phyloP scores from a whole-genome alignment of 2,329 filamentous ascomycete species.

The Juglanconis oblonga region DNA sequence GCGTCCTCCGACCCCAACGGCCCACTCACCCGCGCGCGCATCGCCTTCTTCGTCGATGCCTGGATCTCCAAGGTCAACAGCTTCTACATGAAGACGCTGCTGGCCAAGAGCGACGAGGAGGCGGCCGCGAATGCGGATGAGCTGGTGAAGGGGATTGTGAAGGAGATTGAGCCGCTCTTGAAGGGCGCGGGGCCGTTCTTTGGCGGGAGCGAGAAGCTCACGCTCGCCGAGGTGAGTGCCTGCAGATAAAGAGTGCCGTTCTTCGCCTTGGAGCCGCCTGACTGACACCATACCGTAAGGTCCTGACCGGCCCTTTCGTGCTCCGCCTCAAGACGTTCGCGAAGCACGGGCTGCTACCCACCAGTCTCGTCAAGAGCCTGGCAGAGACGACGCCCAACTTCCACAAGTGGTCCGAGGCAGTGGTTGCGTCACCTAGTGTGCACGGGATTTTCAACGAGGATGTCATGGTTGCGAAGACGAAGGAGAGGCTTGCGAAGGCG shows the following conservation, averaged over 20 bases:
- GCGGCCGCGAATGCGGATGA: constrained; percentile 45
- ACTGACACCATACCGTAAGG: constrained; percentile 17
- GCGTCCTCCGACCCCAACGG: constrained; percentile 47
- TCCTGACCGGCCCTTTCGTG: constrained; percentile 24
- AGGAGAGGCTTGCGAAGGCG: constrained; percentile 33
- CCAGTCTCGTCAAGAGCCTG: constrained; percentile 43
- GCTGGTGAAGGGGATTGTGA: constrained; percentile 55
- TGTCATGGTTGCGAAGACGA: constrained; percentile 37
- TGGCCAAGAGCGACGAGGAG: constrained; percentile 47
- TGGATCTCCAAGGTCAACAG: constrained; percentile 61
- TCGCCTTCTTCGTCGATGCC: constrained; percentile 71
- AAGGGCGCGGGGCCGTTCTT: constrained; percentile 57
- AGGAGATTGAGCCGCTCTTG: constrained; percentile 73
- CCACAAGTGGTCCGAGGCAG: constrained; percentile 62
- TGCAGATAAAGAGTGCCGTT: not conserved
- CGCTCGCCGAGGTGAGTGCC: constrained; percentile 66
- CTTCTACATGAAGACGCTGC: constrained; percentile 43
- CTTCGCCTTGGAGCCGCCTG: not conserved
- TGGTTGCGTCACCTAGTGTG: constrained; percentile 63
- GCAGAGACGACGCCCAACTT: constrained; percentile 61
- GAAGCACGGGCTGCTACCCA: constrained; percentile 53
- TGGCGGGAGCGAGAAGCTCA: constrained; percentile 61
- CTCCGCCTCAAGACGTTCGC: constrained; percentile 23
- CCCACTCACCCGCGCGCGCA: constrained; percentile 62
- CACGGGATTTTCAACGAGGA: constrained; percentile 59